Percentiles rank a stretch among this genome's conserved stretches.
Conservation (phyloP, 2,329 filamentous ascomycete genomes). For the Fusarium austroafricanum region DNA sequence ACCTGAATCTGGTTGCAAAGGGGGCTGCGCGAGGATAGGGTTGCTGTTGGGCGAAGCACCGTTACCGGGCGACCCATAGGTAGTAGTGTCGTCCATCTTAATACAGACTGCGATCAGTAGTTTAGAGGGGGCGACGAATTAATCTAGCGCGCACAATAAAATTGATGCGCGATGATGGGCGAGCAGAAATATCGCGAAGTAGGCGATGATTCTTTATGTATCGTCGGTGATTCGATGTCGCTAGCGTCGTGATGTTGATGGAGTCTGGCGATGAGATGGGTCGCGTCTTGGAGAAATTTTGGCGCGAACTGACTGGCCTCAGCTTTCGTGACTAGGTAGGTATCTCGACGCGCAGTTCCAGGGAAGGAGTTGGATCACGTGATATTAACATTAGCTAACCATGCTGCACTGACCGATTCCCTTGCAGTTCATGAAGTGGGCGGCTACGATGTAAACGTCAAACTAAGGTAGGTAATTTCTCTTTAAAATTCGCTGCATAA, state of each 20-base stretch:
- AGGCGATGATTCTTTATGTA: constrained; percentile 14
- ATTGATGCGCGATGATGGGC: constrained; percentile 22
- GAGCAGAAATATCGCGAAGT: constrained; percentile 9
- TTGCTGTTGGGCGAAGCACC: constrained; percentile 68
- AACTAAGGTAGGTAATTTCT: background rate
- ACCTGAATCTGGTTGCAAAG: constrained; percentile 59
- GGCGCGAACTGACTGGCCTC: constrained; percentile 49
- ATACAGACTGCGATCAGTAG: constrained; percentile 18
- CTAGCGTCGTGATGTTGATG: constrained; percentile 46
- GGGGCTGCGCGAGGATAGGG: constrained; percentile 66
- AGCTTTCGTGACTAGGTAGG: constrained; percentile 32
- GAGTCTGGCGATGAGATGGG: constrained; percentile 43
- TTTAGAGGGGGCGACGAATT: constrained; percentile 24
- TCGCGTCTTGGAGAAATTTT: constrained; percentile 55
- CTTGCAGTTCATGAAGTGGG: background rate
- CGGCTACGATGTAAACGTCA: background rate
- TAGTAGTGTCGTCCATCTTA: constrained; percentile 69
- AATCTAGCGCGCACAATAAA: constrained; percentile 29
- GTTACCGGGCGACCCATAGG: constrained; percentile 68
- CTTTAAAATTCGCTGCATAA: no score
- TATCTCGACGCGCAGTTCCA: constrained; percentile 34
- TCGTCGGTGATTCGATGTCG: constrained; percentile 33
- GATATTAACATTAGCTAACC: background rate
- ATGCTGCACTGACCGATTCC: background rate
- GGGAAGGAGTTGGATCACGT: constrained; percentile 19